Conservation (phyloP, 176 grass and related monocot species). For the Triticum dicoccoides region DNA sequence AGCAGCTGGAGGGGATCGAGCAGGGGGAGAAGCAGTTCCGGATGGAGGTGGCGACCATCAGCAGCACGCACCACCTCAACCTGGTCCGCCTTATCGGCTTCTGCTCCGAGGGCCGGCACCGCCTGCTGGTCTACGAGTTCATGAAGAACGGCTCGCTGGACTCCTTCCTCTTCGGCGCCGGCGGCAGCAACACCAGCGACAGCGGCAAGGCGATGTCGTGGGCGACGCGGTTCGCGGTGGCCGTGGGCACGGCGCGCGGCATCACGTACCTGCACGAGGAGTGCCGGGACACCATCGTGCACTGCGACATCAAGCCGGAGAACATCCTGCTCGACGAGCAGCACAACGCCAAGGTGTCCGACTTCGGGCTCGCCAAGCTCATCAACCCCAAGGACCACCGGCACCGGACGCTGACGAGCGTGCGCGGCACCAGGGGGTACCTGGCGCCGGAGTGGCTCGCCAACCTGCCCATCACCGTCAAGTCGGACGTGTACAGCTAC, state of each 20-base stretch:
- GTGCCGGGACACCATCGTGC: slow-evolving; percentile 96
- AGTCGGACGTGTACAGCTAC: slow-evolving; percentile 95
- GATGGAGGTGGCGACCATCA: slow-evolving; percentile 99
- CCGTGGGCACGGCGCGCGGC: slow-evolving; percentile 78
- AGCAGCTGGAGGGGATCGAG: slow-evolving; percentile 96
- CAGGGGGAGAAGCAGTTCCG: slow-evolving; percentile 99
- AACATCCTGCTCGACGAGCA: slow-evolving; percentile 95
- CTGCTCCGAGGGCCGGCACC: slow-evolving; percentile 94
- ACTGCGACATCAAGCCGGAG: slow-evolving; percentile 98
- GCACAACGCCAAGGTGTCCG: slow-evolving; percentile 87
- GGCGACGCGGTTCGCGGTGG: slow-evolving; percentile 64
- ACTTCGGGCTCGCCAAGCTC: slow-evolving; percentile 93
- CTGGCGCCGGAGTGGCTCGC: slow-evolving; percentile 94
- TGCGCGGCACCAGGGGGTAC: slow-evolving; percentile 84
- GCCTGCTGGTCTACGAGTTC: slow-evolving; percentile 93
- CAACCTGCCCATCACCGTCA: slow-evolving; percentile 88
- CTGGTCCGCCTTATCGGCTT: slow-evolving; percentile 91
- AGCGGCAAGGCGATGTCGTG: slow-evolving; percentile 36
- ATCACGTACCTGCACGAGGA: slow-evolving; percentile 98
- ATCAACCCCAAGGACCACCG: slow-evolving; percentile 88
- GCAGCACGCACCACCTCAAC: slow-evolving; percentile 98
- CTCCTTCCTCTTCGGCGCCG: slow-evolving; percentile 63
- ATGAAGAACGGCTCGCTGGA: slow-evolving; percentile 96
- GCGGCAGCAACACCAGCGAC: not conserved
- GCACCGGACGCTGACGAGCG: slow-evolving; percentile 76